Conservation (phyloP, 2,329 filamentous ascomycete genomes). For the Fusarium abutilonis region DNA sequence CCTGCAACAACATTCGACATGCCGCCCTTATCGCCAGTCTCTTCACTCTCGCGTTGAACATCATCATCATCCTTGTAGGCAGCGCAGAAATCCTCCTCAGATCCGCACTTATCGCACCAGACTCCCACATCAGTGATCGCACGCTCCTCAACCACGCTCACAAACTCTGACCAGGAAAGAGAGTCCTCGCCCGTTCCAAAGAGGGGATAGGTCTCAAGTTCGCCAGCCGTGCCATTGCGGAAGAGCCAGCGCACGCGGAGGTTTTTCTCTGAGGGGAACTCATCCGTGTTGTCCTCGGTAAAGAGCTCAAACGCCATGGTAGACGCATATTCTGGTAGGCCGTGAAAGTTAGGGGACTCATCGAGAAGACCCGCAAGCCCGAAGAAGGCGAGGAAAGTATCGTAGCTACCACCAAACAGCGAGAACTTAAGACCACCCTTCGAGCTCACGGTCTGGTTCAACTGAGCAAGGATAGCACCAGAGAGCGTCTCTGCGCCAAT, state of each 20-base stretch:
- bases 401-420: constrained; percentile 49
- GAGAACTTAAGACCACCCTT: constrained; percentile 49
- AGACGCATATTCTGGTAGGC: constrained; percentile 50
- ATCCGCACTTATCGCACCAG: constrained; percentile 47
- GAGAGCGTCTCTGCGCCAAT: constrained; percentile 49
- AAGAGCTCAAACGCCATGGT: constrained; percentile 52
- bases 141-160: constrained; percentile 43
- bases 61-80: constrained; percentile 41
- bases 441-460: constrained; percentile 47
- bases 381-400: constrained; percentile 52
- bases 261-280: constrained; percentile 45
- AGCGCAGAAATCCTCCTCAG: constrained; percentile 47
- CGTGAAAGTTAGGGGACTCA: constrained; percentile 46
- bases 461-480: constrained; percentile 45
- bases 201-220: constrained; percentile 46
- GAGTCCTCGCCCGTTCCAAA: constrained; percentile 46
- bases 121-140: constrained; percentile 45
- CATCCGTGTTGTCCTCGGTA: constrained; percentile 30
- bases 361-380: constrained; percentile 44
- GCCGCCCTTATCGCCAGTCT: constrained; percentile 21
- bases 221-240: constrained; percentile 48
- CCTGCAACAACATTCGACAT: constrained; percentile 50
- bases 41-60: neutral
- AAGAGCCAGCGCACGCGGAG: constrained; percentile 50
- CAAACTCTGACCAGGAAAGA: constrained; percentile 46